These are phyloP conservation scores for Verticillium tricorpus DNA, from an alignment of 2,329 filamentous ascomycete species.

Conservation along the genomic window DNA sequence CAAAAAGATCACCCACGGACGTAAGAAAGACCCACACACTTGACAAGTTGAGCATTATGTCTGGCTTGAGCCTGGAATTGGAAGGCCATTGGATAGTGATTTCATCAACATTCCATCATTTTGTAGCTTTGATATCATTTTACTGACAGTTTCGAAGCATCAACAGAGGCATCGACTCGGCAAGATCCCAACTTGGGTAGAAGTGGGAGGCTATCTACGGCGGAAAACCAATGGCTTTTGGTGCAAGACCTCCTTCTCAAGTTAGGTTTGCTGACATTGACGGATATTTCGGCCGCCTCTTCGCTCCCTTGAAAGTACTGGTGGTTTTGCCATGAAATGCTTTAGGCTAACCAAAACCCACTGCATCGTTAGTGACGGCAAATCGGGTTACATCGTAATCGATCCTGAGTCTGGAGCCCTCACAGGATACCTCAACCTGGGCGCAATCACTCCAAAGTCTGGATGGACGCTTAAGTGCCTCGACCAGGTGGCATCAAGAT, in stretches of 20 bases:
- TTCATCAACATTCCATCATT: neutral
- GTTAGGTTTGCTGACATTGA: conserved; percentile 12
- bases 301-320: too few relatives aligned
- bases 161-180: too few relatives aligned
- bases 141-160: too few relatives aligned
- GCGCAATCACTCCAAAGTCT: neutral
- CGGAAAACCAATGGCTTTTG: conserved; percentile 8
- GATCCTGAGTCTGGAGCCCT: conserved; percentile 8
- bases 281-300: conserved; percentile 2
- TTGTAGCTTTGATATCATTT: too few relatives aligned
- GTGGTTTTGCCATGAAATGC: neutral
- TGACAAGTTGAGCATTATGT: conserved; percentile 15
- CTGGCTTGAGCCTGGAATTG: conserved; percentile 10
- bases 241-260: conserved; percentile 5
- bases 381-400: conserved; percentile 10
- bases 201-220: conserved; percentile 4
- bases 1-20: too few relatives aligned
- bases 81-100: conserved; percentile 7
- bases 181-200: conserved; percentile 1
- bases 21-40: neutral
- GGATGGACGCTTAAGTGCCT: conserved; percentile 2
- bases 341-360: too few relatives aligned
- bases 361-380: conserved; percentile 4
- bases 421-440: conserved; percentile 2
- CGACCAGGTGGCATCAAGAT: conserved; percentile 8